phyloP scores from a whole-genome alignment of 768 basidiomycete species.

The Tubosaeta brunneosetosa region DNA sequence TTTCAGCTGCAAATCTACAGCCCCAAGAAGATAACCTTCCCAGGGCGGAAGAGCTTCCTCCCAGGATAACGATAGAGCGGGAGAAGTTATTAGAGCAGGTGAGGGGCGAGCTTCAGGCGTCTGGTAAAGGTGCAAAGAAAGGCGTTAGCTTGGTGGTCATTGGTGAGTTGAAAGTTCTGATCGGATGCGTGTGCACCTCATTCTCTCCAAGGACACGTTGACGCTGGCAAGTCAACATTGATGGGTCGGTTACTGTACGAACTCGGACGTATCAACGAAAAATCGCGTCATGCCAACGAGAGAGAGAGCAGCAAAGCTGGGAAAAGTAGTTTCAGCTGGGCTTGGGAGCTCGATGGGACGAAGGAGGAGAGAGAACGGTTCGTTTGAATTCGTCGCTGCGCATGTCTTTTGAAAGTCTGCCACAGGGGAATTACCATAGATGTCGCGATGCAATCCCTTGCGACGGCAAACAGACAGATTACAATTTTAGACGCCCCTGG shows the following conservation, averaged over 20 bases:
- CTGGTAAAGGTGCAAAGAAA: conserved; percentile 54
- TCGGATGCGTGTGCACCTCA: conserved; percentile 7
- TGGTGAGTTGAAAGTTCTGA: conserved; percentile 45
- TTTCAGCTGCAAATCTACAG: conserved; percentile 67
- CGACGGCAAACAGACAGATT: conserved; percentile 70
- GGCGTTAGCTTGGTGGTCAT: conserved; percentile 87
- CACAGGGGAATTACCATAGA: conserved; percentile 96
- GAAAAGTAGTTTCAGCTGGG: conserved; percentile 96
- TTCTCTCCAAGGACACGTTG: conserved; percentile 77
- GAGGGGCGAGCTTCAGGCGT: conserved; percentile 42
- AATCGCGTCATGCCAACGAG: conserved; percentile 78
- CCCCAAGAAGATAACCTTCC: conserved; percentile 38
- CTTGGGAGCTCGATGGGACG: conserved; percentile 94
- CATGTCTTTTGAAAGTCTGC: conserved; percentile 5
- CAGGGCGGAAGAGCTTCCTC: conserved; percentile 44
- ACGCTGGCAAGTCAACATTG: conserved; percentile 96
- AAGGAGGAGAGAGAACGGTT: conserved; percentile 91
- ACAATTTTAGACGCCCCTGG: conserved; percentile 98
- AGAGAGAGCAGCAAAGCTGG: conserved; percentile 85
- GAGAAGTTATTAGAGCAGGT: conserved; percentile 87
- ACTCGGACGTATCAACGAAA: conserved; percentile 82
- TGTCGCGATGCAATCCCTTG: conserved; percentile 76
- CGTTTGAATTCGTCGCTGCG: conserved; percentile 12
- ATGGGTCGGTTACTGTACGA: conserved; percentile 96
- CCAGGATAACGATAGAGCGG: conserved; percentile 62